Percentiles rank a stretch among this genome's conserved stretches.
Conservation (phyloP, 1,139 yeast species). For the Hemisphaericaspora lyxosophila region DNA sequence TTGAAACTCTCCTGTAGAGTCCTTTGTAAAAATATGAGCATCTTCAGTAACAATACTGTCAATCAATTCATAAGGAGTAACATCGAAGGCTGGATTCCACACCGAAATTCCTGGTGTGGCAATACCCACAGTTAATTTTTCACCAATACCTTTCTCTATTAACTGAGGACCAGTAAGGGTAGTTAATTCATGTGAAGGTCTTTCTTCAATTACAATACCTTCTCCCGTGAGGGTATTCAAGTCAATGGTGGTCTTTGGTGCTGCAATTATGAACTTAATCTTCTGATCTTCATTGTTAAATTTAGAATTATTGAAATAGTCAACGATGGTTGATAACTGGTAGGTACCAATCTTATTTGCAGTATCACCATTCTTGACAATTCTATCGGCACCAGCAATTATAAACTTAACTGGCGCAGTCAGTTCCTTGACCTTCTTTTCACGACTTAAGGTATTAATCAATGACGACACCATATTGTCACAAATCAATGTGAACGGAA, state of each 20-base stretch:
- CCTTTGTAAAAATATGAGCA: constrained; percentile 51
- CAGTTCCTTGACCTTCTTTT: constrained; percentile 17
- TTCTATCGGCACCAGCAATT: constrained; percentile 98
- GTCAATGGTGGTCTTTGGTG: constrained; percentile 91
- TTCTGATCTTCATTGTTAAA: constrained; percentile 26
- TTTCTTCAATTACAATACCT: constrained; percentile 79
- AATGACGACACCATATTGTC: constrained; percentile 91
- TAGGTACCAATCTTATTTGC: constrained; percentile 98
- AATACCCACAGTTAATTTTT: constrained; percentile 60
- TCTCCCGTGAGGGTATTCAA: constrained; percentile 63
- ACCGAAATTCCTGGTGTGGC: constrained; percentile 85
- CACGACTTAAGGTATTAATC: constrained; percentile 35
- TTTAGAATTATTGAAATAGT: constrained; percentile 35
- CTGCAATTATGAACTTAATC: constrained; percentile 87
- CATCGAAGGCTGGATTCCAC: constrained; percentile 97
- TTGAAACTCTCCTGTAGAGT: constrained; percentile 44
- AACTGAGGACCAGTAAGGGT: constrained; percentile 65
- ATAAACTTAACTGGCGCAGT: constrained; percentile 73
- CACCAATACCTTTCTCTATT: constrained; percentile 34
- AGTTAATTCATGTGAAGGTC: constrained; percentile 79
- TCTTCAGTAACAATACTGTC: constrained; percentile 88
- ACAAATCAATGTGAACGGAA: constrained; percentile 85
- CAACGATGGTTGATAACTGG: constrained; percentile 74
- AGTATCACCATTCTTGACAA: constrained; percentile 88
- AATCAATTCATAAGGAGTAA: constrained; percentile 78